Percentiles rank a stretch among this genome's conserved stretches.
Evolutionary conservation across 2,329 filamentous ascomycete genomes (phyloP).

Genomic region (Fusarium oxysporum): DNA sequence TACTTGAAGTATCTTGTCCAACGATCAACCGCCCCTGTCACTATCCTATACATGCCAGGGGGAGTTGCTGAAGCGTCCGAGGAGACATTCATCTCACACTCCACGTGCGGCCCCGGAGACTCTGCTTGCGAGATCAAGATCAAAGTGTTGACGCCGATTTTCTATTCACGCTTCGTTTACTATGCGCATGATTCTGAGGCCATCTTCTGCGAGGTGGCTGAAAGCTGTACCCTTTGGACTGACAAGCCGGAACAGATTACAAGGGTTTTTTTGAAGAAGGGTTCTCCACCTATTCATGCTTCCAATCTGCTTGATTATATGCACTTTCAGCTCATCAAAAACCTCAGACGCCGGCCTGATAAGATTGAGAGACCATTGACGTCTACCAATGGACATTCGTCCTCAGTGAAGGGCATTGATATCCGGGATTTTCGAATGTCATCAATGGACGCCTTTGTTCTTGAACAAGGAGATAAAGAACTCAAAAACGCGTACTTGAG

Average conservation of each 20-base stretch:
- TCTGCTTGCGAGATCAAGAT: slow-evolving; percentile 60
- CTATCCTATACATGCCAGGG: slow-evolving; percentile 65
- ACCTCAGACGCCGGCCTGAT: slow-evolving; percentile 56
- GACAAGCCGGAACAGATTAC: slow-evolving; percentile 65
- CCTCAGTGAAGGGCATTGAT: slow-evolving; percentile 47
- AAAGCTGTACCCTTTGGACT: slow-evolving; percentile 69
- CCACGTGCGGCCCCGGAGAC: slow-evolving; percentile 31
- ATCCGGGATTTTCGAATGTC: slow-evolving; percentile 62
- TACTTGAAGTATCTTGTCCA: slow-evolving; percentile 64
- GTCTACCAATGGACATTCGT: slow-evolving; percentile 47
- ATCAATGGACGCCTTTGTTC: slow-evolving; percentile 63
- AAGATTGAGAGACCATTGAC: slow-evolving; percentile 56
- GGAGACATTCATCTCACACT: slow-evolving; percentile 54
- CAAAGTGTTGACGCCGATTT: slow-evolving; percentile 70
- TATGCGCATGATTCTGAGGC: slow-evolving; percentile 73
- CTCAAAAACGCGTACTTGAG: slow-evolving; percentile 52
- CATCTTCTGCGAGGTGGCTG: slow-evolving; percentile 69
- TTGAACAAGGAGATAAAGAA: slow-evolving; percentile 47
- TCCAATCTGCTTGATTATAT: slow-evolving; percentile 53
- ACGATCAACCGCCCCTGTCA: slow-evolving; percentile 56
- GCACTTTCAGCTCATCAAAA: slow-evolving; percentile 58
- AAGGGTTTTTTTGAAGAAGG: slow-evolving; percentile 57
- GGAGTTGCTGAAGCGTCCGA: slow-evolving; percentile 56
- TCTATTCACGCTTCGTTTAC: slow-evolving; percentile 74
- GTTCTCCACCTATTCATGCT: slow-evolving; percentile 50